phyloP scores from a whole-genome alignment of 768 basidiomycete genomes.

The Mycena belliarum region DNA sequence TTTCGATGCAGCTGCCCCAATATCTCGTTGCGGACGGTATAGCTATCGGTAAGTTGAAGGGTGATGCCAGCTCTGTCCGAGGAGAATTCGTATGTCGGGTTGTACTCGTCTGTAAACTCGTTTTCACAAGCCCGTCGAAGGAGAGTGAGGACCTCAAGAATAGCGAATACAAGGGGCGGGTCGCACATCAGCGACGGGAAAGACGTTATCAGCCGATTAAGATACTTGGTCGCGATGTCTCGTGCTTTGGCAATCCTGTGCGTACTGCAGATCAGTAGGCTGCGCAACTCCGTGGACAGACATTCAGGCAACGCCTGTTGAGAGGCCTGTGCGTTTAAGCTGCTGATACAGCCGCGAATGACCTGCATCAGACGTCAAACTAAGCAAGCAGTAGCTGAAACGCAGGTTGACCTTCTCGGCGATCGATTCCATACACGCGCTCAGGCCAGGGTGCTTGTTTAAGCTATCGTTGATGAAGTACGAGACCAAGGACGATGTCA shows the following conservation, averaged over 20 bases:
- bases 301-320: constrained; percentile 74
- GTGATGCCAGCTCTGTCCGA: constrained; percentile 77
- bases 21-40: constrained; percentile 82
- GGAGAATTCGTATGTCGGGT: constrained; percentile 79
- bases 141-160: constrained; percentile 89
- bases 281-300: constrained; percentile 72
- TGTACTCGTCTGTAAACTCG: constrained; percentile 93
- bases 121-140: constrained; percentile 87
- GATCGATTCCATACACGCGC: constrained; percentile 80
- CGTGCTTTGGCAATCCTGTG: constrained; percentile 83
- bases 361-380: constrained; percentile 49
- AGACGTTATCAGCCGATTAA: constrained; percentile 82
- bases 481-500: constrained; percentile 77
- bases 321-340: constrained; percentile 72
- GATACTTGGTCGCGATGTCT: constrained; percentile 78
- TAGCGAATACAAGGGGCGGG: constrained; percentile 79
- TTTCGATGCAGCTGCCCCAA: constrained; percentile 71
- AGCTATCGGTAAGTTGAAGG: constrained; percentile 84
- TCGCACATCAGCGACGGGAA: constrained; percentile 97
- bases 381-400: neutral
- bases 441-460: constrained; percentile 68
- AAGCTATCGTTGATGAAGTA: constrained; percentile 89
- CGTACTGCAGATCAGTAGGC: constrained; percentile 76
- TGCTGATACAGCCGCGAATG: constrained; percentile 70
- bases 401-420: constrained; percentile 68